phyloP scores from a whole-genome alignment of 495 filamentous ascomycete genomes.

The Podospora fimiseda region DNA sequence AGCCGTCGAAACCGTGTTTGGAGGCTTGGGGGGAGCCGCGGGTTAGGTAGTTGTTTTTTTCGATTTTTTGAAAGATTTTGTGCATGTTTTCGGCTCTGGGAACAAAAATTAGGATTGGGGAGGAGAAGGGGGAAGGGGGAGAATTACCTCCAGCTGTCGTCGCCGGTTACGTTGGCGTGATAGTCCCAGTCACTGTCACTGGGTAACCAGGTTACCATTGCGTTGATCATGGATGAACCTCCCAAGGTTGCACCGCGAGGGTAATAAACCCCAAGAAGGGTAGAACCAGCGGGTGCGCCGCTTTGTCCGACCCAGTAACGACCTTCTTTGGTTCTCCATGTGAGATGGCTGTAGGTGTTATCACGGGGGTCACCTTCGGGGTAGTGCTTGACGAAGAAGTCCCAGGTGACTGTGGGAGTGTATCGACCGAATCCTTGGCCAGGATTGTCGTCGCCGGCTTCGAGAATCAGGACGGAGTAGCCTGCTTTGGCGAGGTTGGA shows the following conservation, averaged over 20 bases:
- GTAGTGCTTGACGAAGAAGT: constrained; percentile 34
- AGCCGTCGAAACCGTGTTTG: constrained; percentile 30
- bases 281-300: constrained; percentile 27
- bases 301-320: constrained; percentile 30
- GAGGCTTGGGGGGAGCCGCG: constrained; percentile 16
- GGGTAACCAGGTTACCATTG: constrained; percentile 30
- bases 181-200: constrained; percentile 33
- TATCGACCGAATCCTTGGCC: constrained; percentile 23
- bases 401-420: constrained; percentile 32
- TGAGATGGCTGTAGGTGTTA: constrained; percentile 30
- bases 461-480: constrained; percentile 49
- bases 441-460: constrained; percentile 49
- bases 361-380: constrained; percentile 26
- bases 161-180: constrained; percentile 30
- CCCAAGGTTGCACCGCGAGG: constrained; percentile 31
- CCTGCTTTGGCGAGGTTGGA: constrained; percentile 51
- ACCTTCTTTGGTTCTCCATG: constrained; percentile 28
- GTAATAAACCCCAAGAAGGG: constrained; percentile 30
- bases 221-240: constrained; percentile 33
- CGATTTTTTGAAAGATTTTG: constrained; percentile 29
- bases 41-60: constrained; percentile 28
- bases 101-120: background rate
- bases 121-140: background rate
- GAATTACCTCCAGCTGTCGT: constrained; percentile 27
- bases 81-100: constrained; percentile 30